These are phyloP conservation scores for Hortiboletus campestris DNA, from an alignment of 768 basidiomycete species.

Conservation along the genomic window DNA sequence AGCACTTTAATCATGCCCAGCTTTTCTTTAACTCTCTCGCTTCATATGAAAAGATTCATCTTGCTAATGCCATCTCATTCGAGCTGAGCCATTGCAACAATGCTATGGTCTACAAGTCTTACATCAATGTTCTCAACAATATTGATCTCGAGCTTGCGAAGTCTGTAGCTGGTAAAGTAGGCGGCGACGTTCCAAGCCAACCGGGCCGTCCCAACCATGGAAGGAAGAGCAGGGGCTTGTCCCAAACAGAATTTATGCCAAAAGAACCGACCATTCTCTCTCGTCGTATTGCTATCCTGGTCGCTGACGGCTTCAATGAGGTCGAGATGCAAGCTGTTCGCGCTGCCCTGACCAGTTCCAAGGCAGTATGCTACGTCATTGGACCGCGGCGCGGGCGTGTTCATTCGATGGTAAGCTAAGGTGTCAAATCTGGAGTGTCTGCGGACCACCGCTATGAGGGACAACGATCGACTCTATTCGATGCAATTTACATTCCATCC, in stretches of 20 bases:
- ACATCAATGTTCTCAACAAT: slow-evolving; percentile 65
- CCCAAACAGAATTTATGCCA: slow-evolving; percentile 56
- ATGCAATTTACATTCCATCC: slow-evolving; percentile 76
- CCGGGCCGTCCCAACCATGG: slow-evolving; percentile 57
- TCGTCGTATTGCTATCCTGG: slow-evolving; percentile 73
- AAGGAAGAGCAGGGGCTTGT: slow-evolving; percentile 51
- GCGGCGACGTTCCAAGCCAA: slow-evolving; percentile 53
- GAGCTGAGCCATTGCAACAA: slow-evolving; percentile 86
- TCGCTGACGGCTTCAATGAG: slow-evolving; percentile 72
- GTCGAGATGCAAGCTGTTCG: slow-evolving; percentile 59
- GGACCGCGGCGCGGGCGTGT: slow-evolving; percentile 63
- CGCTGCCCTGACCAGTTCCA: slow-evolving; percentile 46
- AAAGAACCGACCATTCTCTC: slow-evolving; percentile 57
- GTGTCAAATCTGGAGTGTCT: slow-evolving; percentile 33
- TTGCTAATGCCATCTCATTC: slow-evolving; percentile 70
- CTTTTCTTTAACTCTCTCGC: slow-evolving; percentile 84
- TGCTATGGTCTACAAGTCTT: slow-evolving; percentile 61
- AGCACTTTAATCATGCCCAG: slow-evolving; percentile 70
- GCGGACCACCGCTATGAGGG: slow-evolving; percentile 75
- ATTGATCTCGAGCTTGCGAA: slow-evolving; percentile 75
- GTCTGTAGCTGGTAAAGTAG: slow-evolving; percentile 63
- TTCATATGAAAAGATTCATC: slow-evolving; percentile 64
- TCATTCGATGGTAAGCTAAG: slow-evolving; percentile 32
- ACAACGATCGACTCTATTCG: slow-evolving; percentile 80
- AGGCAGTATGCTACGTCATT: slow-evolving; percentile 63